A percentile compares a stretch with the other conserved stretches of the same genome.
phyloP scores from a whole-genome alignment of 176 grass and related monocot genomes.

The Avena atlantica region DNA sequence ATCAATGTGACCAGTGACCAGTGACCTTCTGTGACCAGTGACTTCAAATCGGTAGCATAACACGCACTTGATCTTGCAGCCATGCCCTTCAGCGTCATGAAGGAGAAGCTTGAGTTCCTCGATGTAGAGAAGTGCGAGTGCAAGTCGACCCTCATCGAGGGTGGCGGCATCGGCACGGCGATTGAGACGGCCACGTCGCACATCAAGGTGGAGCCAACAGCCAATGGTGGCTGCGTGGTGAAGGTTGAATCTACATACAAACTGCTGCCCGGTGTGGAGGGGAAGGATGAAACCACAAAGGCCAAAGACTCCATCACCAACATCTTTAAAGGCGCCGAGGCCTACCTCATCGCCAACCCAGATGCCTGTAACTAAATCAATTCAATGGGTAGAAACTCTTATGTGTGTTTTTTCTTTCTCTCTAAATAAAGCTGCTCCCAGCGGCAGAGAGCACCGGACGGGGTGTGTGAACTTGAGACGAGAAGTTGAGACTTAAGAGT shows the following conservation, averaged over 20 bases:
- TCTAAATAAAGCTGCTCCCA: too few species aligned
- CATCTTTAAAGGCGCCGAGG: slow-evolving; percentile 68
- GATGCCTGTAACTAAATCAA: slow-evolving; percentile 62
- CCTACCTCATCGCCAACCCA: slow-evolving; percentile 66
- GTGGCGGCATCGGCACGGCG: slow-evolving; percentile 57
- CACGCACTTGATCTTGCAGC: slow-evolving; percentile 26
- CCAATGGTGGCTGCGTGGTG: slow-evolving; percentile 46
- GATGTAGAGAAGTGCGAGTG: slow-evolving; percentile 52
- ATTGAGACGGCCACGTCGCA: slow-evolving; percentile 51
- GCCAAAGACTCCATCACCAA: slow-evolving; percentile 50
- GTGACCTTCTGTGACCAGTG: too few species aligned
- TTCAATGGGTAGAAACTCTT: too few species aligned
- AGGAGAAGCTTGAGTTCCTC: too few species aligned
- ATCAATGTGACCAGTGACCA: too few species aligned
- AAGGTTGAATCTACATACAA: slow-evolving; percentile 59
- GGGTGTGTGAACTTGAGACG: too few species aligned
- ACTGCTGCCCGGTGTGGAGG: slow-evolving; percentile 51
- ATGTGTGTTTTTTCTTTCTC: too few species aligned
- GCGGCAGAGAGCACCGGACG: too few species aligned
- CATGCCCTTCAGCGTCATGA: too few species aligned
- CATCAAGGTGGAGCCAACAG: slow-evolving; percentile 67
- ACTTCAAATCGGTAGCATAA: too few species aligned
- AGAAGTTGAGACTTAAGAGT: too few species aligned
- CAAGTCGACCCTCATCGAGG: slow-evolving; percentile 66
- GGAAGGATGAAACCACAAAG: slow-evolving; percentile 49